Conservation (phyloP, 176 grass and related monocot genomes). For the Musa beccarii region DNA sequence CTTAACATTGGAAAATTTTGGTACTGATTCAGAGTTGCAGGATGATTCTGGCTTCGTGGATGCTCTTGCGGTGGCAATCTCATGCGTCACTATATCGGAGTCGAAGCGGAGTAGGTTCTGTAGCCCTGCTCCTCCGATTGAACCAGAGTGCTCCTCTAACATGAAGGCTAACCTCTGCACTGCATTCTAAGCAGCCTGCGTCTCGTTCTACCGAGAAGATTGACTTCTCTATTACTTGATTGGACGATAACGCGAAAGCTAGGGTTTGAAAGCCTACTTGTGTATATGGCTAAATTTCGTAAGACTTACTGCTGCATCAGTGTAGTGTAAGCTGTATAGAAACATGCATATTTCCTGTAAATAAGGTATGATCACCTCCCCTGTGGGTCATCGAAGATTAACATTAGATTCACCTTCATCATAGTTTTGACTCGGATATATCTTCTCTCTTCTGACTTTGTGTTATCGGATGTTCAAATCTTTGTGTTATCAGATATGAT, state of each 20-base stretch:
- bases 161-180: constrained; percentile 65
- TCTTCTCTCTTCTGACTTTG: too few relatives aligned
- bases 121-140: constrained; percentile 34
- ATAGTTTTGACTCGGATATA: too few relatives aligned
- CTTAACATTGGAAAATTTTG: constrained; percentile 26
- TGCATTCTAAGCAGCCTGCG: constrained; percentile 38
- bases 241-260: not conserved
- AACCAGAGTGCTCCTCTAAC: constrained; percentile 57
- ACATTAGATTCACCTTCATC: too few relatives aligned
- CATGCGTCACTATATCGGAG: constrained; percentile 60
- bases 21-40: constrained; percentile 36
- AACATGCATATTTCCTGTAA: not conserved
- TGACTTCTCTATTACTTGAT: not conserved
- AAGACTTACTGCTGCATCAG: not conserved
- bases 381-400: too few relatives aligned
- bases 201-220: not conserved
- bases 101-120: constrained; percentile 50
- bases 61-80: constrained; percentile 59
- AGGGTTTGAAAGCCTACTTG: not conserved
- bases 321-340: not conserved
- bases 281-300: not conserved
- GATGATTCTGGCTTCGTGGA: constrained; percentile 61
- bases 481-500: too few relatives aligned
- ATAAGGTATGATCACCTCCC: too few relatives aligned
- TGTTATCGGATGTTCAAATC: too few relatives aligned